Percentiles rank a stretch among this genome's conserved stretches.
phyloP scores from a whole-genome alignment of 164 flowering plant genomes.

The Chloranthus sessilifolius region DNA sequence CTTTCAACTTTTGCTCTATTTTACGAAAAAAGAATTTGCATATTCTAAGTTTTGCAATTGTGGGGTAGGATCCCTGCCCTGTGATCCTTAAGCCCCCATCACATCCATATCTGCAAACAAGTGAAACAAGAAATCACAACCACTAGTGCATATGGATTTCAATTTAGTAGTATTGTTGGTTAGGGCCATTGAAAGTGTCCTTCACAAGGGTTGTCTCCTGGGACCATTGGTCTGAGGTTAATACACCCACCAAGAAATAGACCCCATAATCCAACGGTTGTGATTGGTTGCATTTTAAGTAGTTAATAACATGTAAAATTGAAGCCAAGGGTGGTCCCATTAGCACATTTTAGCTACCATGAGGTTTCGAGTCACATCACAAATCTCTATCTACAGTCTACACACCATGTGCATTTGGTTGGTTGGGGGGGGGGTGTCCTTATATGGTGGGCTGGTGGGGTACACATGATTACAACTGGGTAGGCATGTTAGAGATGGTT shows the following conservation, averaged over 20 bases:
- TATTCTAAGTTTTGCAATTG: background rate
- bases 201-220: slow-evolving; percentile 3
- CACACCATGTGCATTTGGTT: too few relatives aligned
- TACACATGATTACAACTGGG: too few relatives aligned
- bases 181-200: slow-evolving; percentile 7
- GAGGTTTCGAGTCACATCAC: too few relatives aligned
- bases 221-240: background rate
- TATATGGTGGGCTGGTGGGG: too few relatives aligned
- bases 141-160: slow-evolving; percentile 7
- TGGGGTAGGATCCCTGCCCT: background rate
- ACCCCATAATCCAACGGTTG: background rate
- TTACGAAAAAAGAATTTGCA: too few relatives aligned
- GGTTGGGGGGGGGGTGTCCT: too few relatives aligned
- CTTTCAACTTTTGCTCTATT: too few relatives aligned
- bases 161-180: slow-evolving; percentile 1
- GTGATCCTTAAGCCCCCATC: background rate
- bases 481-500: background rate
- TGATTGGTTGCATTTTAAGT: background rate
- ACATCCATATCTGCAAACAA: background rate
- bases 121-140: background rate
- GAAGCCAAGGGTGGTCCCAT: background rate
- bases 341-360: background rate
- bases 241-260: background rate
- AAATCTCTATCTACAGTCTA: too few relatives aligned
- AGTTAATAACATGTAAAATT: background rate